These are phyloP conservation scores for Phaeotremella skinneri DNA, from an alignment of 768 basidiomycete species.

Conservation along the genomic window DNA sequence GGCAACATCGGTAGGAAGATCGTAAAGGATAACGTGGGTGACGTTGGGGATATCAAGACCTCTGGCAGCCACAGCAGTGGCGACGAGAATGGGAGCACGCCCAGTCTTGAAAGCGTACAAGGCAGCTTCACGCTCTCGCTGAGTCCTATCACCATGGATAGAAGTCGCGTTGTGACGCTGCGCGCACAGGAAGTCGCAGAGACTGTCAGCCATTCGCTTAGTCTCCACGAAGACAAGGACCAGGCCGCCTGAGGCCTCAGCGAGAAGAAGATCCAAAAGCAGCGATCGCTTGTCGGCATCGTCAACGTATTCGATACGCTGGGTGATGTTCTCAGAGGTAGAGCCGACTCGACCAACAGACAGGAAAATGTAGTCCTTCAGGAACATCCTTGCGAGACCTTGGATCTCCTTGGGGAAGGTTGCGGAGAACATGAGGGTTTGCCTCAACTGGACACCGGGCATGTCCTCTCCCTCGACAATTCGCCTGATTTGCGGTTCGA, in stretches of 20 bases:
- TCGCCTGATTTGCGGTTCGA: constrained; percentile 97
- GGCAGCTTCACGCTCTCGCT: constrained; percentile 94
- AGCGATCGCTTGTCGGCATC: constrained; percentile 96
- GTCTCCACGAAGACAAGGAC: constrained; percentile 99
- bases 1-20: constrained; percentile 95
- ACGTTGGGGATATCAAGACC: constrained; percentile 99
- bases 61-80: constrained; percentile 97
- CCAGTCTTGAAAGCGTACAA: constrained; percentile 93
- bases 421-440: constrained; percentile 99
- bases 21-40: constrained; percentile 97
- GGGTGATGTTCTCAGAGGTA: constrained; percentile 99
- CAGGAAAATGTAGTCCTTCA: constrained; percentile 89
- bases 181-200: constrained; percentile 88
- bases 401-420: constrained; percentile 99
- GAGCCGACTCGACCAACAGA: constrained; percentile 97
- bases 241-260: constrained; percentile 71
- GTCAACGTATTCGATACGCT: constrained; percentile 98
- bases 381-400: constrained; percentile 47
- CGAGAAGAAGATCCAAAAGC: constrained; percentile 85
- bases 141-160: constrained; percentile 96
- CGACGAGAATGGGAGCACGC: constrained; percentile 92
- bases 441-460: constrained; percentile 86
- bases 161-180: constrained; percentile 86
- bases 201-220: constrained; percentile 97
- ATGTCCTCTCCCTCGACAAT: constrained; percentile 99